Conservation (phyloP, 768 basidiomycete species). For the Termitomyces sp. region DNA sequence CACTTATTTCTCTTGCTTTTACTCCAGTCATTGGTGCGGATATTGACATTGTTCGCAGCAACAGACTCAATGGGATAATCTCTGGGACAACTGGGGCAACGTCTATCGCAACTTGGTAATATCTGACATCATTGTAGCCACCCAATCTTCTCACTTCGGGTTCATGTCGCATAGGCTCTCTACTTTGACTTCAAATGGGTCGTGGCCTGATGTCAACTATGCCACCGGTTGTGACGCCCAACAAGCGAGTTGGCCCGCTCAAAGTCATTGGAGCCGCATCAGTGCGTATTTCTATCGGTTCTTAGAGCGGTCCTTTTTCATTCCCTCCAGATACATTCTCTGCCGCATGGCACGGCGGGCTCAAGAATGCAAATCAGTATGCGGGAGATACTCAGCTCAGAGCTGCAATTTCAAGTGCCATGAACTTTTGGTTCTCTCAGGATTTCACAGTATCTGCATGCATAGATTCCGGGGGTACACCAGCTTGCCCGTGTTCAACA, state of each 20-base stretch:
- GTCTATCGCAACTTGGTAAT: slow-evolving; percentile 37
- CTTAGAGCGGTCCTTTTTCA: background rate
- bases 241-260: slow-evolving; percentile 67
- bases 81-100: slow-evolving; percentile 33
- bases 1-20: background rate
- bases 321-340: slow-evolving; percentile 41
- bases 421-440: slow-evolving; percentile 60
- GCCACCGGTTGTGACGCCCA: slow-evolving; percentile 56
- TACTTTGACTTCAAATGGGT: slow-evolving; percentile 41
- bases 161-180: slow-evolving; percentile 30
- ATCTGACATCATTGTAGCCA: background rate
- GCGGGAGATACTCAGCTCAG: slow-evolving; percentile 34
- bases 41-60: slow-evolving; percentile 28
- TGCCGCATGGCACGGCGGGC: slow-evolving; percentile 52
- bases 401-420: slow-evolving; percentile 39
- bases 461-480: slow-evolving; percentile 47
- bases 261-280: slow-evolving; percentile 51
- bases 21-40: slow-evolving; percentile 1
- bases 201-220: slow-evolving; percentile 61
- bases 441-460: slow-evolving; percentile 53
- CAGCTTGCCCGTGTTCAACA: slow-evolving; percentile 50
- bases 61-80: slow-evolving; percentile 34
- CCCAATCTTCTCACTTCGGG: background rate
- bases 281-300: slow-evolving; percentile 24
- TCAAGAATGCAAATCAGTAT: slow-evolving; percentile 33